Base-by-base conservation (phyloP, 2,329 filamentous ascomycete species). In the Gliomastix tumulicola region DNA sequence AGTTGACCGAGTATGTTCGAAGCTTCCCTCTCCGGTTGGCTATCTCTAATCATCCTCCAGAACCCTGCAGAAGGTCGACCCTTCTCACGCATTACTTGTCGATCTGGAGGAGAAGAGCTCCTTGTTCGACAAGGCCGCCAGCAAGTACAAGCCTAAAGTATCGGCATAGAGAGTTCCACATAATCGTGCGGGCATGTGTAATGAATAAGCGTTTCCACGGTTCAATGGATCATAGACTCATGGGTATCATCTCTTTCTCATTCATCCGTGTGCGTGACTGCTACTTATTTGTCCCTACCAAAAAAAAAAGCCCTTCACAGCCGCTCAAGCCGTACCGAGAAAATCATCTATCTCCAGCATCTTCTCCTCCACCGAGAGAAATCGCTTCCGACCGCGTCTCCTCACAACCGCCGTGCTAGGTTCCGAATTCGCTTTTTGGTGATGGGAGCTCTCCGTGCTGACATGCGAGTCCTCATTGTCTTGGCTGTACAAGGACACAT, bases 101-200 rank as follows among this genome's bases (percentile, higher is more conserved):
- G 89, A 95, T 49, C 63, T 94, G 49, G 72, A 79, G 51, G 86
- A 88, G 63, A 97, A 95, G 80, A 87, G 79, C 58, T 75, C 71
- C n/a, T 63, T 88, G 40, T 97, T 97, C 55, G 87, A 94, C 59
- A 80, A 80, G 50, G 89, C 89, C 11, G 86, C 85, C 16, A 71
- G 77, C 19, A 97, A 94, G 65, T 97, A 92, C 62, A 82, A 78
- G 46, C 76, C 89, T 22, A 95, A 90, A 69, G 87, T 88, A 43
- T 71, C 80, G 42, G 70, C 74, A 42, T 63, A 48, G 22, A 30
- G 23, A 22, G 30, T n/a, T n/a, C n/a, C n/a, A n/a, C n/a, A n/a
- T n/a, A n/a, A n/a, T n/a, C n/a, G n/a, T n/a, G n/a, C n/a, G n/a
- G n/a, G n/a, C n/a, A n/a, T n/a, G n/a, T n/a, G n/a, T n/a, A n/a